Conservation (phyloP, 495 filamentous ascomycete species). For the Annulohypoxylon stygium region DNA sequence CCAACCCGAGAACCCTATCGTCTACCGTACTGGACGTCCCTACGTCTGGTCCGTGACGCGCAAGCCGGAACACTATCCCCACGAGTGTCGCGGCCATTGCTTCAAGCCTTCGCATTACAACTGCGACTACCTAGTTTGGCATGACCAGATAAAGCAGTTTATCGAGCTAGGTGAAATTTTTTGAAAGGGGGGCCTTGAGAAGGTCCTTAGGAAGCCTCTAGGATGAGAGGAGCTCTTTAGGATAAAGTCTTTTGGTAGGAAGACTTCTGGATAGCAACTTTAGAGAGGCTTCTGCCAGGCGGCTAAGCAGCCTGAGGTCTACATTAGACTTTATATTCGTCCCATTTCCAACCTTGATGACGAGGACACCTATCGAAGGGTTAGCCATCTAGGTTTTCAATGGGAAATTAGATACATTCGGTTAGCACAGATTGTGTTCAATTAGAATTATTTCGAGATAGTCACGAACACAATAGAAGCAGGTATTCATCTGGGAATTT, state of each 20-base stretch:
- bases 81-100: too few relatives aligned
- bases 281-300: not conserved
- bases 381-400: not conserved
- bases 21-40: not conserved
- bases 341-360: not conserved
- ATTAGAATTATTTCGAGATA: not conserved
- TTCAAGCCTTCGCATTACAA: too few relatives aligned
- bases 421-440: conserved; percentile 14
- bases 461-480: conserved; percentile 19
- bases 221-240: too few relatives aligned
- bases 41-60: conserved; percentile 18
- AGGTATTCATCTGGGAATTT: conserved; percentile 17
- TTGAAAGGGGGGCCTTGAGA: too few relatives aligned
- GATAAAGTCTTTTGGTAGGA: too few relatives aligned
- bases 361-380: not conserved
- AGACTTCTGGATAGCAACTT: not conserved
- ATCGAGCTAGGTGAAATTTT: too few relatives aligned
- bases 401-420: not conserved
- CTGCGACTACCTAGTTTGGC: too few relatives aligned
- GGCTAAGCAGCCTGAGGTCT: not conserved
- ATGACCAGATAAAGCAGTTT: not conserved
- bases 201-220: too few relatives aligned
- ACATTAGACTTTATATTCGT: not conserved
- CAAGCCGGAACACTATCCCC: not conserved
- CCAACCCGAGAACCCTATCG: not conserved